phyloP scores from a whole-genome alignment of 2,329 filamentous ascomycete genomes.

The Cladosporium sp. region DNA sequence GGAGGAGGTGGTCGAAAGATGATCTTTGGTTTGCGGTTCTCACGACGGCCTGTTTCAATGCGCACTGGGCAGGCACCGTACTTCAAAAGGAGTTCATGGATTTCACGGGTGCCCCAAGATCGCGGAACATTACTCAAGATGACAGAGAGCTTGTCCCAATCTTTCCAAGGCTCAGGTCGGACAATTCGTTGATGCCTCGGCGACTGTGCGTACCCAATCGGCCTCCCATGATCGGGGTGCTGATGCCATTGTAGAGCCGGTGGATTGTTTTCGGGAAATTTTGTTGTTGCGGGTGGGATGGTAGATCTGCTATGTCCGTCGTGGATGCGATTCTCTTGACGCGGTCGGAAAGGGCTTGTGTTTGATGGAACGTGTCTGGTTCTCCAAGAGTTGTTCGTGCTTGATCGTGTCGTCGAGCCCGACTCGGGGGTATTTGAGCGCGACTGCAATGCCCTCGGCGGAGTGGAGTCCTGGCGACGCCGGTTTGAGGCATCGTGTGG shows the following conservation, averaged over 20 bases:
- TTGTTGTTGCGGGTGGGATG: no score
- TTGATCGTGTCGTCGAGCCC: background rate
- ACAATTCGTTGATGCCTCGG: no score
- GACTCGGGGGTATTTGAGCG: background rate
- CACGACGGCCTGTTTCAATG: conserved; percentile 18
- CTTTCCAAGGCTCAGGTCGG: background rate
- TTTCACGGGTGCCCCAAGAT: conserved; percentile 19
- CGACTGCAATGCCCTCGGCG: background rate
- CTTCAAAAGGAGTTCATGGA: conserved; percentile 18
- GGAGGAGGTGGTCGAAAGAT: conserved; percentile 22
- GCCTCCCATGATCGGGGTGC: no score
- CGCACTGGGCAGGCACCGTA: conserved; percentile 16
- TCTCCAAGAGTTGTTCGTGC: background rate
- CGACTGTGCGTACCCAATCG: no score
- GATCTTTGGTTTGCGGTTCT: conserved; percentile 8
- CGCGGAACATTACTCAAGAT: conserved; percentile 16
- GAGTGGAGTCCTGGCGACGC: background rate
- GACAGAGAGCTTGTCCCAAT: conserved; percentile 17
- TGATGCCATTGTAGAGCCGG: no score
- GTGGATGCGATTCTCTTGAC: background rate
- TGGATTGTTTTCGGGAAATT: no score
- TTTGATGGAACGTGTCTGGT: background rate
- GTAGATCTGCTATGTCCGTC: no score
- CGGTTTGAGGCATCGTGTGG: background rate
- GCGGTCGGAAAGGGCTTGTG: background rate